These are phyloP conservation scores for Cynanchum wilfordii DNA, from an alignment of 257 asterid genomes.

Conservation along the genomic window DNA sequence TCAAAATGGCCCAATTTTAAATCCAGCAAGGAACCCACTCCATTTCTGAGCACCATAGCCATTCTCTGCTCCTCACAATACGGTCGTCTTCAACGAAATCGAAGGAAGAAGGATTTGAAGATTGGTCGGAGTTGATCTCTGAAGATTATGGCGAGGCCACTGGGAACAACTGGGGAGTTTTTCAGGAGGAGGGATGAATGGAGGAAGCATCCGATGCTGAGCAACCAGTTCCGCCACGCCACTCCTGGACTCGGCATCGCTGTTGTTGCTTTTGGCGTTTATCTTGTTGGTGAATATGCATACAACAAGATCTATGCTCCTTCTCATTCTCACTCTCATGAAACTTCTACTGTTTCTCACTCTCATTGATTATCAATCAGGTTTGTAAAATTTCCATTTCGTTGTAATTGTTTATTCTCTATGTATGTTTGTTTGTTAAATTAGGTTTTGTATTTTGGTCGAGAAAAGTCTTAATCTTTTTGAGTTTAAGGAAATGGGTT, in stretches of 20 bases:
- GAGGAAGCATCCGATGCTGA: conserved; percentile 93
- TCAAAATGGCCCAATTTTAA: neutral
- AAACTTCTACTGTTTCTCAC: conserved; percentile 49
- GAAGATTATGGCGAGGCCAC: conserved; percentile 27
- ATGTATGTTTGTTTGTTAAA: neutral
- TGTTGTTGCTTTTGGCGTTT: conserved; percentile 69
- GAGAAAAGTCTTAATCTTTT: conserved; percentile 1
- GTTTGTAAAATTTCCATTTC: neutral
- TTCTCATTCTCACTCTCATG: conserved; percentile 51
- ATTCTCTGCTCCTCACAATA: neutral
- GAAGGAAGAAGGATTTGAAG: neutral
- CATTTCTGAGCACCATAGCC: neutral
- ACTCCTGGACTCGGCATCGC: conserved; percentile 91
- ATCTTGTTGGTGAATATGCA: conserved; percentile 41
- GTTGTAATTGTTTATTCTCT: neutral
- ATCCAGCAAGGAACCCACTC: neutral
- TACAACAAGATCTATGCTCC: conserved; percentile 52
- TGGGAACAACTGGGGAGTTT: conserved; percentile 91
- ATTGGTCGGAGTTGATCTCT: neutral
- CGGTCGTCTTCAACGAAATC: too few relatives aligned
- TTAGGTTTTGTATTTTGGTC: neutral
- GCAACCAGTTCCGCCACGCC: conserved; percentile 88
- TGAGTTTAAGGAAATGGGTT: neutral
- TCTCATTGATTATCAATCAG: conserved; percentile 27
- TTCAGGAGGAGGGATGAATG: conserved; percentile 89